Base-by-base conservation (phyloP, 371 early-diverging fungal genomes). In the Mucor velutinosus region DNA sequence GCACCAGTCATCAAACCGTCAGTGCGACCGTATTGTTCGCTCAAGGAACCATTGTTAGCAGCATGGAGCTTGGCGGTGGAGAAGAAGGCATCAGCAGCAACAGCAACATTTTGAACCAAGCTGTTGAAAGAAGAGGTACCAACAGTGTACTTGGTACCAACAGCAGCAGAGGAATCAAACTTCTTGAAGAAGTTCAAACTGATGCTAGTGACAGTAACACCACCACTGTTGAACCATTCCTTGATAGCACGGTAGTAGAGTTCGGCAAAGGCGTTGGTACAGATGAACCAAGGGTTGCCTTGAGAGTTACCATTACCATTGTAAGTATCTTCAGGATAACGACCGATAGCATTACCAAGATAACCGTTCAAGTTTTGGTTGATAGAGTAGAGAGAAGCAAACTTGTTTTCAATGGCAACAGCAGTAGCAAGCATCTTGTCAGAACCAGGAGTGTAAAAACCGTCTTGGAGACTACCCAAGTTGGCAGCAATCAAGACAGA, bases 221-320 rank as follows among this genome's bases (percentile, higher is more conserved):
- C 45, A 14, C 76, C 74, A 3, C 58, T 61, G 8, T 8, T 51
- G n/a, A 21, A 69, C 72, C 72, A 72, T 63, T 75, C 72, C 12
- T 65, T 45, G 25, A 72, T 71, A 25, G 76, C 76, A 45, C 79
- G 79, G 76, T 89, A 91, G 62, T 86, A 81, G 27, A 87, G 69
- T 62, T 93, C 90, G n/a, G 92, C 89, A 43, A 81, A 33, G 3
- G 85, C 81, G 29, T 79, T 66, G 0, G 91, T 92, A 11, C 74
- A 55, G 21, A 92, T 79, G 27, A 86, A 79, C 93, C 90, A 91
- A 7, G 92, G 92, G 64, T 90, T 90, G 32, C 90, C 92, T 19
- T 62, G 33, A 10, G 76, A 71, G 14, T 68, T 58, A 8, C 82
- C 86, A 33, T 80, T 73, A 41, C 89, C 90, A 60, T 87, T 74